A percentile compares a stretch with the other conserved stretches of the same genome.
Conservation (phyloP, 1,284 basidiomycete species). For the Vanrija humicola region DNA sequence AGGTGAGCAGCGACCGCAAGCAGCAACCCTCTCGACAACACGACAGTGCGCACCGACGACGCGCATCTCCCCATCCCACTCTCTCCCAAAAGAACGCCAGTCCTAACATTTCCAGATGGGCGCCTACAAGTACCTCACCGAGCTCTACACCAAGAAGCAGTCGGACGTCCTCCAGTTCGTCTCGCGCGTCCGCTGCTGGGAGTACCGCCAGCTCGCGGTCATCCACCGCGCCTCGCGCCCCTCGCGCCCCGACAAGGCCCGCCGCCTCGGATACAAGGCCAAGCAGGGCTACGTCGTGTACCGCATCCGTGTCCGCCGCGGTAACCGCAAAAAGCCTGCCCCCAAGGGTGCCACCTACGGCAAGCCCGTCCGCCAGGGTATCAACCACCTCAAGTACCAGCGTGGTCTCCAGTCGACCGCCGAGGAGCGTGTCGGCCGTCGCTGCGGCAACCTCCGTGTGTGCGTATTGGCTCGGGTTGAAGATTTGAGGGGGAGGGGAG, state of each 20-base stretch:
- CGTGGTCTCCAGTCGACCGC: slow-evolving; percentile 88
- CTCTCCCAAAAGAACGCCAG: too few relatives aligned
- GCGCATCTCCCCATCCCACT: too few relatives aligned
- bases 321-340: slow-evolving; percentile 98
- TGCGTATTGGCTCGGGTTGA: slow-evolving; percentile 23
- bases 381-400: slow-evolving; percentile 99
- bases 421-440: slow-evolving; percentile 95
- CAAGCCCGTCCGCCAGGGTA: slow-evolving; percentile 99
- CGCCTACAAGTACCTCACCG: slow-evolving; percentile 94
- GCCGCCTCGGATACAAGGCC: slow-evolving; percentile 98
- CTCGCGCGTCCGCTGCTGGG: slow-evolving; percentile 98
- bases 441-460: slow-evolving; percentile 94
- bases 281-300: slow-evolving; percentile 99
- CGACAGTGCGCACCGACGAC: too few relatives aligned
- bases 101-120: slow-evolving; percentile 37
- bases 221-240: slow-evolving; percentile 97
- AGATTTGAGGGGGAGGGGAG: not conserved
- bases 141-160: slow-evolving; percentile 59
- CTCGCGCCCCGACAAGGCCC: slow-evolving; percentile 98
- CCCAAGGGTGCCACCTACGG: slow-evolving; percentile 98
- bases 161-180: slow-evolving; percentile 94
- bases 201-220: slow-evolving; percentile 96
- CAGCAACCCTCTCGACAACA: too few relatives aligned
- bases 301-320: slow-evolving; percentile 93
- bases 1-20: too few relatives aligned